Evolutionary conservation across 1,284 basidiomycete species (phyloP), one percentile per base, ranked within the genome.

Genomic region (Pholiota adiposa): DNA sequence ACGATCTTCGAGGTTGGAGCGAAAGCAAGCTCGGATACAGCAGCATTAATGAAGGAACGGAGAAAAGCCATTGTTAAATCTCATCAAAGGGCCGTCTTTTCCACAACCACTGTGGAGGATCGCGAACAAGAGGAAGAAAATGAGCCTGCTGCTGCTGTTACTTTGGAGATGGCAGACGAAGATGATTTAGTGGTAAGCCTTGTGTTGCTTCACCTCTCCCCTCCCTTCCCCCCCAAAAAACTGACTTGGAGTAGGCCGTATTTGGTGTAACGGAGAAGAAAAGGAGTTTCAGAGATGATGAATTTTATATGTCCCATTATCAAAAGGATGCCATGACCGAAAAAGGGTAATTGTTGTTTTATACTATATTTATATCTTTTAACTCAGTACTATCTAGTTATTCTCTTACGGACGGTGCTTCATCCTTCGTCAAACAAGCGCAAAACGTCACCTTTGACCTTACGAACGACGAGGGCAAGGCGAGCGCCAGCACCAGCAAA

Each of bases 1-100:
- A 99, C 97, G 0, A 90, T 98, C 27, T 91, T 99, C 61, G 97
- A 99, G 75, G 82, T 97, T 23, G 94, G 93, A 0, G 82, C 83
- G 1, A 86, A 90, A 61, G 90, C 91, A 0, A 90, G 87, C 65
- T 81, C 84, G 3, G 84, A 82, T 7, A 89, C 84, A 55, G 84
- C 88, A 2, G 77, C 83, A 19, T 75, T 99, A 62, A 99, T 99
- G 97, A 92, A 93, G 73, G 89, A 93, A 65, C 82, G 97, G 16
- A 81, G 96, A 64, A 91, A 89, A 71, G 90, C 92, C 7, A 76
- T 97, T 65, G 80, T 77, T 27, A 92, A 87, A 70, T 87, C 88
- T 2, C 79, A 74, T 5, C 78, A 82, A 62, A 77, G 88, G 60
- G 76, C 78, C 7, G 72, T 79, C 33, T 63, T 69, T 2, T 71